Percentiles rank a stretch among this genome's conserved stretches.
phyloP scores from a whole-genome alignment of 1,284 basidiomycete genomes.

The Leccinum pachyderme region DNA sequence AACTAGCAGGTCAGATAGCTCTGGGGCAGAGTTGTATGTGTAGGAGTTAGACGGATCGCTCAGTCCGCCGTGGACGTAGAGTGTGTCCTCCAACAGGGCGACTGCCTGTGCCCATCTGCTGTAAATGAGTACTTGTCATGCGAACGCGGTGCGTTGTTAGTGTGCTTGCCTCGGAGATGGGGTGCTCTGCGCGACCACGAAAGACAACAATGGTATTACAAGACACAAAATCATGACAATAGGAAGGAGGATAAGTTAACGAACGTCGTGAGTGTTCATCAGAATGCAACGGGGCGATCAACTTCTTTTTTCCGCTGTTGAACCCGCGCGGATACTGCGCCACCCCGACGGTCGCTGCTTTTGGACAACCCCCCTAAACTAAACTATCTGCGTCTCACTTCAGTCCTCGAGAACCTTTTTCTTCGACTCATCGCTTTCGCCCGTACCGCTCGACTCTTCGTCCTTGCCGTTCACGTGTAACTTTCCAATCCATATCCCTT shows the following conservation, averaged over 20 bases:
- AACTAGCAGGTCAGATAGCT: constrained; percentile 64
- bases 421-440: no score
- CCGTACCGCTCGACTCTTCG: no score
- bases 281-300: constrained; percentile 1
- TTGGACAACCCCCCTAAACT: constrained; percentile 8
- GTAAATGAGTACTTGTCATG: constrained; percentile 7
- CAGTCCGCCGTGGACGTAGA: constrained; percentile 79
- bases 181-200: constrained; percentile 25
- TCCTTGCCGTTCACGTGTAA: no score
- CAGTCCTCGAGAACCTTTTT: no score
- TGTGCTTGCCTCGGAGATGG: constrained; percentile 25
- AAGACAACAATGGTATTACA: constrained; percentile 12
- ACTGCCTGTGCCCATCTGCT: constrained; percentile 81
- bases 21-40: constrained; percentile 74
- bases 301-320: neutral
- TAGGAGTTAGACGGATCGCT: constrained; percentile 66
- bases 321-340: constrained; percentile 3
- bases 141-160: neutral
- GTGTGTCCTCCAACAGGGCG: constrained; percentile 55
- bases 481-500: no score
- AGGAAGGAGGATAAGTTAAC: constrained; percentile 14
- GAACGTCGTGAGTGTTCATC: constrained; percentile 21
- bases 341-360: constrained; percentile 2
- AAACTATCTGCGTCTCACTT: no score
- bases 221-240: constrained; percentile 8